Evolutionary conservation across 306 rosid species (phyloP).

Genomic region (Rosa multiflora): DNA sequence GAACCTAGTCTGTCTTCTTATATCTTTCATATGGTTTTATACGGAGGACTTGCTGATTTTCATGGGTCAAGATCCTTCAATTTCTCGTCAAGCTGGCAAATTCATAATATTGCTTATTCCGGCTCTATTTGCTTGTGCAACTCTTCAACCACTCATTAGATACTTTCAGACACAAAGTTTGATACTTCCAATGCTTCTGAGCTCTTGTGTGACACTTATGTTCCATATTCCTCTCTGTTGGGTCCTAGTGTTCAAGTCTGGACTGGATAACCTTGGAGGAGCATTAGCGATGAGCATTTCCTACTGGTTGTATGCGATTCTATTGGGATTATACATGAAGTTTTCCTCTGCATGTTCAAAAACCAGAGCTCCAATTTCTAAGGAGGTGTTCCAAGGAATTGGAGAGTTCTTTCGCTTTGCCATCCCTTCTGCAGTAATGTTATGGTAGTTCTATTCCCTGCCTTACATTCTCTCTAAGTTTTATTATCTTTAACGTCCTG

Average conservation of each 20-base stretch:
- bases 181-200: conserved; percentile 52
- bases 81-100: conserved; percentile 64
- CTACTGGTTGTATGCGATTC: conserved; percentile 60
- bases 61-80: conserved; percentile 74
- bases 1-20: conserved; percentile 47
- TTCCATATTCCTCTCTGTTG: conserved; percentile 66
- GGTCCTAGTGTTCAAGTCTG: conserved; percentile 61
- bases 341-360: conserved; percentile 37
- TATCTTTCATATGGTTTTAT: conserved; percentile 54
- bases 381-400: conserved; percentile 50
- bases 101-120: conserved; percentile 63
- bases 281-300: conserved; percentile 66
- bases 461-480: neutral
- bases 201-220: conserved; percentile 41
- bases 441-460: conserved; percentile 41
- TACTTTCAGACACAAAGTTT: conserved; percentile 71
- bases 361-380: conserved; percentile 52
- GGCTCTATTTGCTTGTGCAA: conserved; percentile 62
- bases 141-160: conserved; percentile 52
- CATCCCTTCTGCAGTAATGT: conserved; percentile 72
- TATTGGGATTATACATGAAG: conserved; percentile 51
- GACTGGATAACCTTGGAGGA: conserved; percentile 53
- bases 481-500: neutral
- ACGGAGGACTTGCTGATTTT: conserved; percentile 52
- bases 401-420: conserved; percentile 59